phyloP scores from a whole-genome alignment of 192 early-diverging fungal species.

The Thamnidium elegans region DNA sequence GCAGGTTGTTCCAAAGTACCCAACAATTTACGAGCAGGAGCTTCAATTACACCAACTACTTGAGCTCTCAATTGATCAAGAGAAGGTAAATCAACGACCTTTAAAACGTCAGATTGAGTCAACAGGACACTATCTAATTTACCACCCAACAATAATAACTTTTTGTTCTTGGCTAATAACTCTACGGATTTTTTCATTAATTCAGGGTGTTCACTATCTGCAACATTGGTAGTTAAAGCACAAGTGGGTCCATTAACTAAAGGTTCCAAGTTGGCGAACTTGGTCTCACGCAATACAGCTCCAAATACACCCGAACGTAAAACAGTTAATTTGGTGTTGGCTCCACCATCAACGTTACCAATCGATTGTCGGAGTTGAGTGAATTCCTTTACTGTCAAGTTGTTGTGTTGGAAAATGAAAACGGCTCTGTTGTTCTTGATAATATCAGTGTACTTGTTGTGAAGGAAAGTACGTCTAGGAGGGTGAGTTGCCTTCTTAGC shows the following conservation, averaged over 20 bases:
- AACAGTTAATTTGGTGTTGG: constrained; percentile 39
- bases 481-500: constrained; percentile 24
- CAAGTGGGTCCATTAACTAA: constrained; percentile 52
- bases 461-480: constrained; percentile 45
- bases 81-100: constrained; percentile 48
- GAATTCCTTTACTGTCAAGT: constrained; percentile 53
- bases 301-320: constrained; percentile 48
- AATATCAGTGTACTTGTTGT: constrained; percentile 43
- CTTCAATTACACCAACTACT: constrained; percentile 45
- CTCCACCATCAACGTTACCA: neutral
- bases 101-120: constrained; percentile 46
- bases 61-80: constrained; percentile 44
- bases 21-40: constrained; percentile 42
- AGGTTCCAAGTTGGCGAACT: constrained; percentile 47
- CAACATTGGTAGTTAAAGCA: constrained; percentile 44
- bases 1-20: constrained; percentile 34
- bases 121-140: constrained; percentile 52
- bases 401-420: constrained; percentile 60
- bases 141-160: constrained; percentile 55
- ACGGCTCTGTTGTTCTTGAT: constrained; percentile 49
- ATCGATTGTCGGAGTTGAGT: constrained; percentile 48
- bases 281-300: constrained; percentile 42
- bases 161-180: constrained; percentile 50
- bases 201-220: constrained; percentile 38
- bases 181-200: constrained; percentile 39